phyloP scores from a whole-genome alignment of 176 grass and related monocot genomes.

The Paspalum notatum region DNA sequence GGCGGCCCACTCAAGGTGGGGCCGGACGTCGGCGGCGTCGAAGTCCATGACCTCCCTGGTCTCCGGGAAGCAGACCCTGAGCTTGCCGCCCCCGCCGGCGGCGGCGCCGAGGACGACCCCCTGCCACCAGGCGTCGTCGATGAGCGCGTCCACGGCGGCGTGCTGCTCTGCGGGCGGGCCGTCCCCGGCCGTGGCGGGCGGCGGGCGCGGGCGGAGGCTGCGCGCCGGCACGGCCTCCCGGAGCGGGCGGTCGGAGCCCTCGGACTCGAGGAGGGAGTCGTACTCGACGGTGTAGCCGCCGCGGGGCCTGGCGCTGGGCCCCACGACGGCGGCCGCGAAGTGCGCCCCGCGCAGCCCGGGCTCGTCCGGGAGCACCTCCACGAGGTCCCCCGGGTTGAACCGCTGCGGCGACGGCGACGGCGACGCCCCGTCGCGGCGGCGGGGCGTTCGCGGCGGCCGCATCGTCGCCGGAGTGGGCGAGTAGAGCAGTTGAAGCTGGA shows the following conservation, averaged over 20 bases:
- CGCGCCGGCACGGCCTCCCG: conserved; percentile 46
- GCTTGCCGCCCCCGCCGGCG: background rate
- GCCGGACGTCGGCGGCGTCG: conserved; percentile 27
- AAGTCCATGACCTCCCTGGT: conserved; percentile 50
- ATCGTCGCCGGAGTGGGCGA: too few relatives aligned
- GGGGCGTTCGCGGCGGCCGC: conserved; percentile 40
- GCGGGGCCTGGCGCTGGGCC: conserved; percentile 33
- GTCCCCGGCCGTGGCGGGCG: background rate
- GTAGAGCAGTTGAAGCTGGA: too few relatives aligned
- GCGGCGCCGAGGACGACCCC: conserved; percentile 42
- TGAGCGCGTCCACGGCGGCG: conserved; percentile 62
- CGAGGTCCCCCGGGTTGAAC: conserved; percentile 33
- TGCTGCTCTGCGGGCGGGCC: conserved; percentile 40
- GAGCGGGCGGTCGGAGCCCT: conserved; percentile 29
- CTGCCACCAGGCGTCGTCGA: conserved; percentile 62
- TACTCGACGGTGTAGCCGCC: conserved; percentile 61
- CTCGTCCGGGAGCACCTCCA: conserved; percentile 63
- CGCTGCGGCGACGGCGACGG: background rate
- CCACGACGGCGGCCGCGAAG: conserved; percentile 50
- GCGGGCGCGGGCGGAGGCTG: conserved; percentile 55
- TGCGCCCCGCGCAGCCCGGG: conserved; percentile 46
- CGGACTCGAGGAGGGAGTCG: conserved; percentile 32
- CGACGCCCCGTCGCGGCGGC: background rate
- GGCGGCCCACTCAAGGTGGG: conserved; percentile 73
- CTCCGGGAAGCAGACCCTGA: conserved; percentile 58